Evolutionary conservation across 257 asterid genomes (phyloP).

Genomic region (Solanum chilense): DNA sequence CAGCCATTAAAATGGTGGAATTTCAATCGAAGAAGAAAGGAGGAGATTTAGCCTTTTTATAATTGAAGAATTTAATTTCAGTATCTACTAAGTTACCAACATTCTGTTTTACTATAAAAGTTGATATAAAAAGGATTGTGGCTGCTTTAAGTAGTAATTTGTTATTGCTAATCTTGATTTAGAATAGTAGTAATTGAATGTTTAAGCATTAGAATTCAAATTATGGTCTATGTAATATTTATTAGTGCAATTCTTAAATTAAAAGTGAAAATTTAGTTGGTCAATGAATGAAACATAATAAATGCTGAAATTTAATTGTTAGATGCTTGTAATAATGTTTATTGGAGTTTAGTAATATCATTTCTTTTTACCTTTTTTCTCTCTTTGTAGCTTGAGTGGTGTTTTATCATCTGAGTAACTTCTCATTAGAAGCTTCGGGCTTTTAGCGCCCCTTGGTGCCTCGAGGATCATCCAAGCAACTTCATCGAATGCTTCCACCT

Average conservation of each 20-base stretch:
- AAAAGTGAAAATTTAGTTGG: not conserved
- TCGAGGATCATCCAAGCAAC: not conserved
- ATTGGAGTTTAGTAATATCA: not conserved
- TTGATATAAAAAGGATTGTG: not conserved
- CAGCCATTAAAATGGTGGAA: slow-evolving; percentile 1
- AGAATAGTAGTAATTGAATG: not conserved
- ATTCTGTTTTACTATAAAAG: not conserved
- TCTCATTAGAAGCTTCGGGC: not conserved
- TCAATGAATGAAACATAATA: not conserved
- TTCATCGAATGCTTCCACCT: not conserved
- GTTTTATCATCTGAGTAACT: too few relatives aligned
- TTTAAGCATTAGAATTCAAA: not conserved
- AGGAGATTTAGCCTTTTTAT: not conserved
- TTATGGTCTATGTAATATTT: not conserved
- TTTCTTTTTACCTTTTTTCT: too few relatives aligned
- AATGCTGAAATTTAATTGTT: not conserved
- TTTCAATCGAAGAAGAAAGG: not conserved
- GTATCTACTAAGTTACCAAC: not conserved
- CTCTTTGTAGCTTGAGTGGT: not conserved
- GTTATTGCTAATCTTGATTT: not conserved
- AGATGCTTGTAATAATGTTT: not conserved
- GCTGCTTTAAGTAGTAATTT: not conserved
- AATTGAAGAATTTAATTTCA: not conserved
- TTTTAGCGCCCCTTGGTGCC: not conserved
- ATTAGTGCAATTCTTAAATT: not conserved